Percentiles rank a stretch among this genome's conserved stretches.
Conservation (phyloP, 305 asterid species). For the Fraxinus latifolia region DNA sequence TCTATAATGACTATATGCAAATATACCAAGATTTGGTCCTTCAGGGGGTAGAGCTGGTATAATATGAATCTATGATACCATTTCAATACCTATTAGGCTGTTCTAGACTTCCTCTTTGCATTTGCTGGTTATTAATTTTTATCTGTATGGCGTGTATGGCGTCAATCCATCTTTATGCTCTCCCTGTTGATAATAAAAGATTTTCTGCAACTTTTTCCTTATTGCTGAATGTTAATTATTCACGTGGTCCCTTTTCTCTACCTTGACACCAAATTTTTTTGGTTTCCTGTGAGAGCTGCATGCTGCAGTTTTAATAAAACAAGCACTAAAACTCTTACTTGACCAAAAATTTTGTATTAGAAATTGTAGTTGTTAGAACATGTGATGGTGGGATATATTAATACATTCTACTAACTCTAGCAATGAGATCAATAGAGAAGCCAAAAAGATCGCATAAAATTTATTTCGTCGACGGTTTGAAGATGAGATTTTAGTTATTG, state of each 20-base stretch:
- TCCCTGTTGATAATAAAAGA: background rate
- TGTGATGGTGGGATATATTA: background rate
- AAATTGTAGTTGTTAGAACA: background rate
- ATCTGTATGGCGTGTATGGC: background rate
- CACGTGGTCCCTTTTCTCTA: background rate
- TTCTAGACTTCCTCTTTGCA: background rate
- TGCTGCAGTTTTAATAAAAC: background rate
- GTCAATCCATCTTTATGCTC: background rate
- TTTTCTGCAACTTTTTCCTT: background rate
- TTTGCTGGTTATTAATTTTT: background rate
- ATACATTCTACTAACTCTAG: background rate
- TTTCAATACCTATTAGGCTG: background rate
- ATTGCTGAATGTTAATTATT: background rate
- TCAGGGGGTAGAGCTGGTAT: background rate
- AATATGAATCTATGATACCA: background rate
- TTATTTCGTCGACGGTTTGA: background rate
- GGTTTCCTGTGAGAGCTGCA: background rate
- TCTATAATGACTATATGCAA: background rate
- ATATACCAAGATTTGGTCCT: background rate
- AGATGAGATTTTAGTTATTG: background rate
- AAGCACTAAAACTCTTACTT: background rate
- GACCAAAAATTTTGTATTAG: background rate
- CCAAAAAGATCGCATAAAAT: background rate
- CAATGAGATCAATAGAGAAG: background rate
- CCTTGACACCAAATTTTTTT: background rate